phyloP scores from a whole-genome alignment of 305 asterid genomes.

The Solanum hybrid region DNA sequence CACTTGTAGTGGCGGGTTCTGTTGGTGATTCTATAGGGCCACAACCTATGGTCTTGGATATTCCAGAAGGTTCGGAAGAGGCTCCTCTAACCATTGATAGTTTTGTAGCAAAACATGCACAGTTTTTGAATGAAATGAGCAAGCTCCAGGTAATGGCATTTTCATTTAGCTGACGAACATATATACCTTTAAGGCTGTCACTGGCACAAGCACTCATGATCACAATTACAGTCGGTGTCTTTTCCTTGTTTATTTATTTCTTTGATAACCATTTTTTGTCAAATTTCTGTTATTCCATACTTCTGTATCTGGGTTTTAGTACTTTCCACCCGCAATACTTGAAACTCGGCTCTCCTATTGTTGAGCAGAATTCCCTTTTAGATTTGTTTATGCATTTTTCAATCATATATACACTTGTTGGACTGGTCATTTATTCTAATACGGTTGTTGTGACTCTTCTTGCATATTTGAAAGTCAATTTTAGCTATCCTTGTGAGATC shows the following conservation, averaged over 20 bases:
- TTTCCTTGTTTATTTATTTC: background rate
- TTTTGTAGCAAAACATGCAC: constrained; percentile 73
- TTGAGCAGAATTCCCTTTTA: background rate
- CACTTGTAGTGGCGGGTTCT: constrained; percentile 48
- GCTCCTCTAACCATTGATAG: constrained; percentile 73
- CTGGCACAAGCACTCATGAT: background rate
- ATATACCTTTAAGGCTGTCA: background rate
- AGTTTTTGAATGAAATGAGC: constrained; percentile 81
- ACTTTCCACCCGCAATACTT: background rate
- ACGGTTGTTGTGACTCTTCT: background rate
- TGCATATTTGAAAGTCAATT: background rate
- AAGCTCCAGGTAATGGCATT: constrained; percentile 65
- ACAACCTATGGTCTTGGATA: constrained; percentile 76
- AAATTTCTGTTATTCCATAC: background rate
- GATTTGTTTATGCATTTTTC: background rate
- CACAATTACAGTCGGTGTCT: background rate
- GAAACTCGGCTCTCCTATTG: background rate
- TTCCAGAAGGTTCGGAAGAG: constrained; percentile 70
- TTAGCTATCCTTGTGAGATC: background rate
- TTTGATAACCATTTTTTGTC: background rate
- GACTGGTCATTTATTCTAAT: background rate
- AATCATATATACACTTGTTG: background rate
- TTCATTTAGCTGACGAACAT: constrained; percentile 3
- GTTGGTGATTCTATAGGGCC: constrained; percentile 48
- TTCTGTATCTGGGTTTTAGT: background rate